Evolutionary conservation across 371 early-diverging fungal species (phyloP), one percentile per base, ranked within the genome.

Genomic region (Mortierella sp.): DNA sequence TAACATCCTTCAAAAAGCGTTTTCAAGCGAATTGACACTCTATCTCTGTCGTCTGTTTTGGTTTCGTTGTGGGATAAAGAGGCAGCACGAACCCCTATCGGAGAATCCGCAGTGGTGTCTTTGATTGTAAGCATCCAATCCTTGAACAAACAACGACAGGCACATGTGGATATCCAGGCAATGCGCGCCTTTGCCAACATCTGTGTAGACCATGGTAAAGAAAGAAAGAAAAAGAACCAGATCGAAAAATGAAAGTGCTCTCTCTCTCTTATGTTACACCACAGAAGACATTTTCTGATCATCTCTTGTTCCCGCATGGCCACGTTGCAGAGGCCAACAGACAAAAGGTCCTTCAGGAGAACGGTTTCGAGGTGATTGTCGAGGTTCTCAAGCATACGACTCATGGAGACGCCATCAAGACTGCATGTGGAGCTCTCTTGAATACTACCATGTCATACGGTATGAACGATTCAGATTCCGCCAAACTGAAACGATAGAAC

Each of bases 391-490:
- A 65, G 24, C 63, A 84, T 13, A 80, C 86, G 0, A 61, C 83
- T 1, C 67, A 87, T 15, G 47, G 83, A 11, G 84, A 84, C 10
- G 68, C 93, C 47, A 67, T 90, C 36, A 86, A 84, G 50, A 92
- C 88, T 24, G 86, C 91, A 0, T 91, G 92, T 69, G 94, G 93
- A 48, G 93, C 94, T 13, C 86, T 92, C 38, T 69, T 92, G 38
- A 95, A 95, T 63, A 89, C 91, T 63, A 91, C 90, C 67, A 92
- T 95, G 92, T 91, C 92, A 72, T 92, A 91, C 69, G 92, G 94
- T 93, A 86, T 59, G 74, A 15, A 28, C 41, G 32, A 67, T 65
- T 13, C 47, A 22, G 16, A 33, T 21, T n/a, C 11, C 10, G 33
- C 40, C 24, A n/a, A 3, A 16, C 36, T 59, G 19, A 21, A 21